These are phyloP conservation scores for Taiwanofungus camphoratus DNA, from an alignment of 1,284 basidiomycete genomes.

Conservation along the genomic window DNA sequence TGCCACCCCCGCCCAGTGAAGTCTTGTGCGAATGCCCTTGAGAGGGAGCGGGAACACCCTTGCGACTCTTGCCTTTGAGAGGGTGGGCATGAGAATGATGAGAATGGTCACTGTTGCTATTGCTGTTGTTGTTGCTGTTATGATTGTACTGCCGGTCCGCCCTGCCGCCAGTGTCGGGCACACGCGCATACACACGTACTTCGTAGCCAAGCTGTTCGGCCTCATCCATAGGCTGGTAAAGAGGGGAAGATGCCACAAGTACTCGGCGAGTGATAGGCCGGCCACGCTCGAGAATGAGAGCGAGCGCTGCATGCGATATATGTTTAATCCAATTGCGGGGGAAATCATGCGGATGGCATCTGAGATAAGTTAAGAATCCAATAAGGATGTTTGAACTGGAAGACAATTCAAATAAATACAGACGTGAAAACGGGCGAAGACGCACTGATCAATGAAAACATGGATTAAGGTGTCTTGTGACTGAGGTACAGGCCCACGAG, in stretches of 20 bases:
- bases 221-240: slow-evolving; percentile 76
- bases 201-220: slow-evolving; percentile 77
- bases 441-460: slow-evolving; percentile 82
- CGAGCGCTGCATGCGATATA: slow-evolving; percentile 63
- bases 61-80: slow-evolving; percentile 7
- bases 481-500: slow-evolving; percentile 41
- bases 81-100: slow-evolving; percentile 10
- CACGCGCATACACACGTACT: slow-evolving; percentile 70
- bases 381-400: slow-evolving; percentile 79
- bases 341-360: slow-evolving; percentile 40
- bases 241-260: slow-evolving; percentile 74
- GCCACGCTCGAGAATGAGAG: slow-evolving; percentile 70
- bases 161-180: slow-evolving; percentile 65
- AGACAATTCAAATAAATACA: slow-evolving; percentile 6
- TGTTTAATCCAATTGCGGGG: slow-evolving; percentile 33
- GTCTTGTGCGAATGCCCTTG: slow-evolving; percentile 20
- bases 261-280: slow-evolving; percentile 63
- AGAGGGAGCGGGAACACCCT: slow-evolving; percentile 4
- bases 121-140: slow-evolving; percentile 2
- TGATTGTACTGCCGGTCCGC: slow-evolving; percentile 37
- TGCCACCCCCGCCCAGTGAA: slow-evolving; percentile 17
- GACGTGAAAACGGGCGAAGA: slow-evolving; percentile 8
- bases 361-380: slow-evolving; percentile 63
- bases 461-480: slow-evolving; percentile 62
- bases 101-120: slow-evolving; percentile 20